These are phyloP conservation scores for Moesziomyces aphidis DNA, from an alignment of 1,284 basidiomycete species.

Conservation along the genomic window DNA sequence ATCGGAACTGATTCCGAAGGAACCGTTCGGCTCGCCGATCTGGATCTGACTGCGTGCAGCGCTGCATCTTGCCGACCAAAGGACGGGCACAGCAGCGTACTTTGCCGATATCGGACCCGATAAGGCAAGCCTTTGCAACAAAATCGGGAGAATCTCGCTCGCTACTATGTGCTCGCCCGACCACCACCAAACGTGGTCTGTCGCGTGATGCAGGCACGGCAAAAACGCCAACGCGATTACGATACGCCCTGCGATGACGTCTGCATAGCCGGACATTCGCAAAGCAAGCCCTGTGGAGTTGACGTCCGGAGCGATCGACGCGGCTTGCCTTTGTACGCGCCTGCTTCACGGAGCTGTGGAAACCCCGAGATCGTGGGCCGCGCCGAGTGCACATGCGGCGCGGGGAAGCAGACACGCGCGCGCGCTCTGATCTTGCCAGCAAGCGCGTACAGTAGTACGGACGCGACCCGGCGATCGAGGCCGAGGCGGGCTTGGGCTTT, in stretches of 20 bases:
- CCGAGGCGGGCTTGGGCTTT: neutral
- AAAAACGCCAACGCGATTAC: too few species aligned
- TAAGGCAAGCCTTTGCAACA: neutral
- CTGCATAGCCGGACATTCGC: neutral
- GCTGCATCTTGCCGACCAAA: too few species aligned
- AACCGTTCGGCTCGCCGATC: too few species aligned
- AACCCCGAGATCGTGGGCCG: neutral
- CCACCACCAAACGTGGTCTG: too few species aligned
- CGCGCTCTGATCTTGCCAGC: neutral
- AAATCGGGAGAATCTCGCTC: neutral
- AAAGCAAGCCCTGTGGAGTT: neutral
- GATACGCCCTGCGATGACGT: neutral
- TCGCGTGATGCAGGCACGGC: neutral
- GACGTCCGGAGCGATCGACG: neutral
- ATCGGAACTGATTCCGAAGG: too few species aligned
- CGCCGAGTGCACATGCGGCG: too few species aligned
- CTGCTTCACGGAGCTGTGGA: neutral
- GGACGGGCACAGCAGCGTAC: too few species aligned
- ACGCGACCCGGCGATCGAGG: neutral
- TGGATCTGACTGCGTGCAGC: too few species aligned
- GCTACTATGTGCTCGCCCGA: too few species aligned
- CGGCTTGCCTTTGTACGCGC: neutral
- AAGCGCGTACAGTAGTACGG: neutral
- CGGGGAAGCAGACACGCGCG: too few species aligned
- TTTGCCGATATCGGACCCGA: neutral